Evolutionary conservation across 1,284 basidiomycete species (phyloP).

Genomic region (Moniliophthora roreri): DNA sequence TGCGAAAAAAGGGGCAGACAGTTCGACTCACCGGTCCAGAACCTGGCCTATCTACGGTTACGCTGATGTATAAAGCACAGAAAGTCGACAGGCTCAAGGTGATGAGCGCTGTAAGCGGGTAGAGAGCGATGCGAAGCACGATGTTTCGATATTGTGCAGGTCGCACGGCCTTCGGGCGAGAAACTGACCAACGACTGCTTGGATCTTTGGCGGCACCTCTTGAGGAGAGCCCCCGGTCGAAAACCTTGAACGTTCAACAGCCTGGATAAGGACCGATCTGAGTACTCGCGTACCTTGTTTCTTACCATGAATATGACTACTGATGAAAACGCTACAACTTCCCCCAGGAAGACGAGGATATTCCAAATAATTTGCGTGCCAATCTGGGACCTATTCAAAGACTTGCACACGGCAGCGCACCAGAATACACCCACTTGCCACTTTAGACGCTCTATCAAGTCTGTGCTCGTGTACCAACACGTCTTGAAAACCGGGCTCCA

Average conservation of each 20-base stretch:
- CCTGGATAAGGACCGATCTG: not conserved
- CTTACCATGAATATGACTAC: constrained; percentile 18
- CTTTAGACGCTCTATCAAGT: constrained; percentile 10
- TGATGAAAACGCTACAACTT: constrained; percentile 19
- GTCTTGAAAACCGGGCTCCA: constrained; percentile 12
- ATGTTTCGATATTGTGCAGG: not conserved
- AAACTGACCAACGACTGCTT: not conserved
- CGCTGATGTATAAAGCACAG: not conserved
- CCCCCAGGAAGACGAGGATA: constrained; percentile 18
- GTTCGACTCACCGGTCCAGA: no score
- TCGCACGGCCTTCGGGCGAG: not conserved
- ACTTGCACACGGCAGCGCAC: no score
- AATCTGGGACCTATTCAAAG: constrained; percentile 3
- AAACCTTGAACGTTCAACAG: not conserved
- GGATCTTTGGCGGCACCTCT: not conserved
- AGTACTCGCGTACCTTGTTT: constrained; percentile 17
- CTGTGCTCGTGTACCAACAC: constrained; percentile 21
- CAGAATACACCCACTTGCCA: no score
- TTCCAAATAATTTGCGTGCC: constrained; percentile 25
- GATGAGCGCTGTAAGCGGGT: not conserved
- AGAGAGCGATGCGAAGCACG: not conserved
- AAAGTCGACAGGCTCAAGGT: not conserved
- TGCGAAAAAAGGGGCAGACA: no score
- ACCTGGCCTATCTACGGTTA: no score
- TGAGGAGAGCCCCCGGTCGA: not conserved